Evolutionary conservation across 306 rosid genomes (phyloP), one percentile per base, ranked within the genome.

Genomic region (Citrullus mucosospermus): DNA sequence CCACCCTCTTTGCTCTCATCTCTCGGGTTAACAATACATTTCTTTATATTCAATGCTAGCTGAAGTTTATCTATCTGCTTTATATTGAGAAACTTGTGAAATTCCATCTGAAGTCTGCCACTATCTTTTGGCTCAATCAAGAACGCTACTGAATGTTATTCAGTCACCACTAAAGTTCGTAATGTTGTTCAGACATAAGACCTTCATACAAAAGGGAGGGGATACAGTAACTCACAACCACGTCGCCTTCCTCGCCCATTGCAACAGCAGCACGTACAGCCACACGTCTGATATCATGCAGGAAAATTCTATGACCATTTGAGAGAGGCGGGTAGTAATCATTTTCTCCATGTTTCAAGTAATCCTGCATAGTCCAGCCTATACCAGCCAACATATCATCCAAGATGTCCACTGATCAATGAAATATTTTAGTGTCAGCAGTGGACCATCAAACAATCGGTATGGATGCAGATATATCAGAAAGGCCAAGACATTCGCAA

Each of bases 221-320:
- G 88, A 25, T 86, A 82, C 61, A 76, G 79, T 77, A 86, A 92
- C 99, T 95, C 90, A 91, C 97, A 84, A 95, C 92, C 81, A 95
- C 87, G 83, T 95, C 99, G 67, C 93, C 97, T 86, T 92, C 99
- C 90, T 95, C 99, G 13, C 97, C 97, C 97, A 95, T 92, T 83
- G 99, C 99, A 83, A 95, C 97, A 18, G 97, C 92, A 85, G 91
- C 90, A 55, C 99, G 96, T 76, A 92, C 97, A 56, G 93, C 97
- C 58, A 91, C 96, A 82, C 91, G 82, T 87, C 97, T 87, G 69
- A 95, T 87, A 83, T 92, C 99, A 85, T 95, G 97, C 67, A 92
- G 88, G 85, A 95, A 95, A 80, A 95, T 85, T 85, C 97, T 88
- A 79, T 92, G 93, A 71, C 97, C 97, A 85, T 95, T 95, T 39